A percentile compares a stretch with the other conserved stretches of the same genome.
These are phyloP conservation scores for Annulohypoxylon maeteangense DNA, from an alignment of 495 filamentous ascomycete genomes.

Conservation along the genomic window DNA sequence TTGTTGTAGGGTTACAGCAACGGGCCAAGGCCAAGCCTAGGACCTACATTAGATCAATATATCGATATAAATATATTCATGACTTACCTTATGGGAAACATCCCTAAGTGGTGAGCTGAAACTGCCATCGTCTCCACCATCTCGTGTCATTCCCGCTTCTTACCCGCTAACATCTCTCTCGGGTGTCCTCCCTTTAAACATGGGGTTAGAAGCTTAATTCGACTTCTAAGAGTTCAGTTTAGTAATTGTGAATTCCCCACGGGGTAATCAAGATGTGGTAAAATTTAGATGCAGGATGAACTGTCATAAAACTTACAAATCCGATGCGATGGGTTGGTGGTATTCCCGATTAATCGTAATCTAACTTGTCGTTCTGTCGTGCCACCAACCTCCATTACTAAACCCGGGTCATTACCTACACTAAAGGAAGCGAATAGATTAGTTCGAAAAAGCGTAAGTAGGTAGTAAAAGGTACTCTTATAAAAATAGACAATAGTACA, in stretches of 20 bases:
- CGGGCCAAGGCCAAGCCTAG: no score
- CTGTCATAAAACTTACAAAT: background rate
- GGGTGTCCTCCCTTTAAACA: background rate
- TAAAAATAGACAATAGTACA: background rate
- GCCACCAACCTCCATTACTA: background rate
- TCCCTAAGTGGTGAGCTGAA: background rate
- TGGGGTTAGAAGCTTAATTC: slow-evolving; percentile 4
- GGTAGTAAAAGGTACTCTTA: background rate
- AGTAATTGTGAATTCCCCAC: background rate
- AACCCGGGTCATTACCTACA: background rate
- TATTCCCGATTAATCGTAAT: background rate
- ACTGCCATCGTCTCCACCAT: background rate
- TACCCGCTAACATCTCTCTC: background rate
- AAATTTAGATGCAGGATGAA: background rate
- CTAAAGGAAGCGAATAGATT: background rate
- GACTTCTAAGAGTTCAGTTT: background rate
- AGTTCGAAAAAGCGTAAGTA: background rate
- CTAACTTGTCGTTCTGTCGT: background rate
- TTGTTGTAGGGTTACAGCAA: no score
- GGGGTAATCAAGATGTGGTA: background rate
- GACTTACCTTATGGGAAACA: background rate
- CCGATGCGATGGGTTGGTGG: background rate
- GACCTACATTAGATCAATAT: no score
- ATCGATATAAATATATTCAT: no score
- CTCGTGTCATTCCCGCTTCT: background rate